Percentiles rank a stretch among this genome's conserved stretches.
These are phyloP conservation scores for Purpureocillium takamizusanense DNA, from an alignment of 2,329 filamentous ascomycete species.

Conservation along the genomic window DNA sequence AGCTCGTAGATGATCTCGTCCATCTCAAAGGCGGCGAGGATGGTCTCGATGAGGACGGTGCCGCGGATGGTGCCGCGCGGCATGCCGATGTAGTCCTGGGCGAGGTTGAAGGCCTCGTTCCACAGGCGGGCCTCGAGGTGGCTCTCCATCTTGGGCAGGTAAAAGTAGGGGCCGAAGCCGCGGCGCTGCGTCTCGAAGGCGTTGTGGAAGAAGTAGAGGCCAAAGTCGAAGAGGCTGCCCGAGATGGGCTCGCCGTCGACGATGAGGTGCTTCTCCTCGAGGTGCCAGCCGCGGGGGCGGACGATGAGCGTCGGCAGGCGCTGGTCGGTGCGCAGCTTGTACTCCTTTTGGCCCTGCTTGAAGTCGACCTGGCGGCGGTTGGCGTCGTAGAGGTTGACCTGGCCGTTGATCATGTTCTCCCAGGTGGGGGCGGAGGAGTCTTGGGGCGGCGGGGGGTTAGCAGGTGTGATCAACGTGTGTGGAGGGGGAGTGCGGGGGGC, in stretches of 20 bases:
- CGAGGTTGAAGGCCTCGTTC: conserved; percentile 97
- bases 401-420: conserved; percentile 99
- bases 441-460: too few species aligned
- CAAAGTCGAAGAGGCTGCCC: conserved; percentile 89
- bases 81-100: conserved; percentile 88
- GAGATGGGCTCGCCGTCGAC: conserved; percentile 93
- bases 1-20: conserved; percentile 99
- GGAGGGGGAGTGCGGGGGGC: too few species aligned
- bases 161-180: conserved; percentile 91
- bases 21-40: conserved; percentile 97
- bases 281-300: conserved; percentile 91
- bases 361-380: conserved; percentile 92
- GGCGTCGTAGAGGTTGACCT: conserved; percentile 95
- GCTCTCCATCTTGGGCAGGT: conserved; percentile 96
- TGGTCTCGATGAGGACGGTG: conserved; percentile 96
- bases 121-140: conserved; percentile 94
- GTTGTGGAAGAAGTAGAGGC: conserved; percentile 99
- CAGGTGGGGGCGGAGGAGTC: conserved; percentile 94
- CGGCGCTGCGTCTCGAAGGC: conserved; percentile 77
- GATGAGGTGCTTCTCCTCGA: conserved; percentile 97
- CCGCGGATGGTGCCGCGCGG: conserved; percentile 84
- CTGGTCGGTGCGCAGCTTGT: conserved; percentile 91
- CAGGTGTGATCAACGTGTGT: neutral
- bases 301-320: conserved; percentile 83
- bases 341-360: conserved; percentile 90